Conservation (phyloP, 148 eudicot species). For the Rhododendron ovatum region DNA sequence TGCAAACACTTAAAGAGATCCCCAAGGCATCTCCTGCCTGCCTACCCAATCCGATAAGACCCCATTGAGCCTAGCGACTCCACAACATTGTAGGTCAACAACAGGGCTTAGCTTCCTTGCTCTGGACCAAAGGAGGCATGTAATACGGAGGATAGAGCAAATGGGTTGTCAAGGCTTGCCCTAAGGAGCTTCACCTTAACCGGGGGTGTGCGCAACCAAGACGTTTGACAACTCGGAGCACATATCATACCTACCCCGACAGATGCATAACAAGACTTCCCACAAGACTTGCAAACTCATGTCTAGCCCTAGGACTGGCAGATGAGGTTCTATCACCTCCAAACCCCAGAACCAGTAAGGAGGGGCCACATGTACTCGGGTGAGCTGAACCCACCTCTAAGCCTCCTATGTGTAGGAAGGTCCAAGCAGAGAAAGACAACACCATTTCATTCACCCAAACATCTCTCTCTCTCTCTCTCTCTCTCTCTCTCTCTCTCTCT, state of each 20-base stretch:
- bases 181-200: not conserved
- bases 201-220: not conserved
- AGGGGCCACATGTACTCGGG: not conserved
- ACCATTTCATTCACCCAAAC: not conserved
- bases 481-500: too few relatives aligned
- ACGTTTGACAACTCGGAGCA: not conserved
- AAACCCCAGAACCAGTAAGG: not conserved
- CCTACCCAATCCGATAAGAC: not conserved
- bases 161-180: not conserved
- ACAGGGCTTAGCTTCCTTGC: not conserved
- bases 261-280: not conserved
- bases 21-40: not conserved
- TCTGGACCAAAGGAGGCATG: not conserved
- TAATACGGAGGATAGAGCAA: not conserved
- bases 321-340: not conserved
- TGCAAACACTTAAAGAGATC: not conserved
- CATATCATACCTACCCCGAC: not conserved
- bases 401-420: not conserved
- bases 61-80: not conserved
- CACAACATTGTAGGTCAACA: not conserved
- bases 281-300: not conserved
- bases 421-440: not conserved
- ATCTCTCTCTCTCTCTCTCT: not conserved
- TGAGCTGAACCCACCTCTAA: not conserved
- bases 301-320: not conserved